These are phyloP conservation scores for Castanospermum australe DNA, from an alignment of 306 rosid species.

Conservation along the genomic window DNA sequence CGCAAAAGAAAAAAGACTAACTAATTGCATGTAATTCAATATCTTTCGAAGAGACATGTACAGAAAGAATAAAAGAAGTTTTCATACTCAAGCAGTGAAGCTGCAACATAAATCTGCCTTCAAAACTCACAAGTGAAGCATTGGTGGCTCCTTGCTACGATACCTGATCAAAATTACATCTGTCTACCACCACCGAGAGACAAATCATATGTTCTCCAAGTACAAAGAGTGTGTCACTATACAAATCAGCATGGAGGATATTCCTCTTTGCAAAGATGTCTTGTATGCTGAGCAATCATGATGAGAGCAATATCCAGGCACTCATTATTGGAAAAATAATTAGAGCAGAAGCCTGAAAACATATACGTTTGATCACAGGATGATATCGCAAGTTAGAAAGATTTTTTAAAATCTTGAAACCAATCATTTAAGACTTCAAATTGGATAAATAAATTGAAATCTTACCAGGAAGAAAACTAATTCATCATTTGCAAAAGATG, in stretches of 20 bases:
- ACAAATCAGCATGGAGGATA: not conserved
- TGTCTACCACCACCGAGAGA: not conserved
- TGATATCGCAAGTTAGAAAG: not conserved
- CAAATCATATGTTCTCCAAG: not conserved
- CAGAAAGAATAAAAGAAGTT: too few relatives aligned
- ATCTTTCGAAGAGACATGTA: too few relatives aligned
- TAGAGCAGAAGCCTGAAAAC: constrained; percentile 76
- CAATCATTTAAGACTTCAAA: not conserved
- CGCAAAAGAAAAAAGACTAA: too few relatives aligned
- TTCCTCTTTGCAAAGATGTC: not conserved
- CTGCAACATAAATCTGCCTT: too few relatives aligned
- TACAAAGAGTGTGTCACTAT: not conserved
- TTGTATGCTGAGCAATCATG: constrained; percentile 28
- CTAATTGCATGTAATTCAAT: too few relatives aligned
- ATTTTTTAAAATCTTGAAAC: not conserved
- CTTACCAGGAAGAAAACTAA: constrained; percentile 77
- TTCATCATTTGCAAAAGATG: constrained; percentile 64
- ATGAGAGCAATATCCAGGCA: constrained; percentile 74
- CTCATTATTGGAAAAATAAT: constrained; percentile 69
- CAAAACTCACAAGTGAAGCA: too few relatives aligned
- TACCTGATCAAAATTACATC: not conserved
- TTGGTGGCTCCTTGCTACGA: too few relatives aligned
- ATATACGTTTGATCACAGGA: too few relatives aligned
- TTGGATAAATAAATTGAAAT: not conserved
- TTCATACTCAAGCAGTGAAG: too few relatives aligned